Conservation (phyloP, 495 filamentous ascomycete species). For the Penicillium odoratum region DNA sequence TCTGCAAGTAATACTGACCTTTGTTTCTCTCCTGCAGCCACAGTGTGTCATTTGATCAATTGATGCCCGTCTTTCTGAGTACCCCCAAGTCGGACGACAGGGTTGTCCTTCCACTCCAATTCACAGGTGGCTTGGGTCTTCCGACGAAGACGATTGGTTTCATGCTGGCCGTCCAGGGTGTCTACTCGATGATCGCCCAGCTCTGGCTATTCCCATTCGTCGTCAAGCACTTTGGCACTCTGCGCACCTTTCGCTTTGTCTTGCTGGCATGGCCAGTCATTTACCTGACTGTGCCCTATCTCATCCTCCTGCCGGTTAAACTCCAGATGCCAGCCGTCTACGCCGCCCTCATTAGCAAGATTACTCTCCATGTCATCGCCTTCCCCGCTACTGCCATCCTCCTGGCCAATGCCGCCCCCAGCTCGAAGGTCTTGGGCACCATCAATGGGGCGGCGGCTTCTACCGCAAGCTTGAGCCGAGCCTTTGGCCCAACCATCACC, state of each 20-base stretch:
- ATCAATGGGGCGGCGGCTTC: conserved; percentile 94
- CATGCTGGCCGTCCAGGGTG: conserved; percentile 85
- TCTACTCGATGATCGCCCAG: conserved; percentile 83
- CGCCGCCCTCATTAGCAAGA: conserved; percentile 78
- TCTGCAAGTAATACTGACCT: conserved; percentile 8
- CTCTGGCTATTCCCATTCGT: conserved; percentile 79
- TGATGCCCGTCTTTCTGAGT: conserved; percentile 89
- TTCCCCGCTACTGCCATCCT: conserved; percentile 87
- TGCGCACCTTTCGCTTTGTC: conserved; percentile 77
- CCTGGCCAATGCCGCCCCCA: conserved; percentile 79
- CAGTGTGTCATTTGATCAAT: conserved; percentile 89
- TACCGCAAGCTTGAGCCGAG: conserved; percentile 80
- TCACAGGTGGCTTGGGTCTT: conserved; percentile 82
- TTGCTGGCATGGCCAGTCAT: conserved; percentile 82
- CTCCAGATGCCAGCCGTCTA: conserved; percentile 74
- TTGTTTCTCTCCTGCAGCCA: conserved; percentile 56
- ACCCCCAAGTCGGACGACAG: conserved; percentile 58
- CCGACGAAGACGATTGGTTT: conserved; percentile 79
- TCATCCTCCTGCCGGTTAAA: conserved; percentile 73
- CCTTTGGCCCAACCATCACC: conserved; percentile 84
- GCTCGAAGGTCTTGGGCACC: conserved; percentile 74
- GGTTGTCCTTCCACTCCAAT: conserved; percentile 76
- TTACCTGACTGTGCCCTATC: conserved; percentile 85
- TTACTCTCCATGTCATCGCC: conserved; percentile 78
- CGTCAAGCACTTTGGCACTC: conserved; percentile 67